Evolutionary conservation across 176 grass and related monocot species (phyloP), one percentile per base, ranked within the genome.

Genomic region (Zea luxurians): DNA sequence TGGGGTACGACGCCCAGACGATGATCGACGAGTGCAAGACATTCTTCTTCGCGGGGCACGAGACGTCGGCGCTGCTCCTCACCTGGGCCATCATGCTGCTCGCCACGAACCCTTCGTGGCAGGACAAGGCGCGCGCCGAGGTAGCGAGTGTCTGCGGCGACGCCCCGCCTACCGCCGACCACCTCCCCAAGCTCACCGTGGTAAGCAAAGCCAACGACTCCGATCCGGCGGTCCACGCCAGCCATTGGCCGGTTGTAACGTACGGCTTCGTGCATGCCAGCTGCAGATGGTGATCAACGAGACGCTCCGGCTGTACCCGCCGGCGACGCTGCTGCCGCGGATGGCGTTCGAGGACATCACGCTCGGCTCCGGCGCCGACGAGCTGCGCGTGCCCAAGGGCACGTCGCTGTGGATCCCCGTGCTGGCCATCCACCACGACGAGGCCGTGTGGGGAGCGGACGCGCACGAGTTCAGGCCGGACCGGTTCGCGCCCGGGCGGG

Each of bases 11-110:
- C 64, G 70, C 89, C 9, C 59, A 94, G 80, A 71, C 77, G 74
- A 87, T 97, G 55, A 83, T 94, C 10, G 95, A 97, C 67, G 95
- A 97, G 80, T 97, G 95, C 85, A 97, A 97, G 87, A 97, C 95
- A 15, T 97, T 97, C 91, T 92, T 97, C 81, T 97, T 97, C 37
- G 91, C 95, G 1, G 95, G 95, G 8, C 95, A 98, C 35, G 95
- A 98, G 76, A 98, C 95, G 15, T 87, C 95, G 8, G 95, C 95
- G 35, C 78, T 92, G 69, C 89, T 98, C n/a, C 87, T 98, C 27
- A 94, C 95, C 42, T 98, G 95, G 95, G 83, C 89, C 18, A 69
- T 92, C 71, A 98, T 98, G 95, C 80, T 98, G 40, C 73, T 98
- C 7, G 91, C 95, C 34, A 90, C 89, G 3, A 89, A 98, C 70